These are phyloP conservation scores for Lasiosphaeria miniovina DNA, from an alignment of 495 filamentous ascomycete species.

Conservation along the genomic window DNA sequence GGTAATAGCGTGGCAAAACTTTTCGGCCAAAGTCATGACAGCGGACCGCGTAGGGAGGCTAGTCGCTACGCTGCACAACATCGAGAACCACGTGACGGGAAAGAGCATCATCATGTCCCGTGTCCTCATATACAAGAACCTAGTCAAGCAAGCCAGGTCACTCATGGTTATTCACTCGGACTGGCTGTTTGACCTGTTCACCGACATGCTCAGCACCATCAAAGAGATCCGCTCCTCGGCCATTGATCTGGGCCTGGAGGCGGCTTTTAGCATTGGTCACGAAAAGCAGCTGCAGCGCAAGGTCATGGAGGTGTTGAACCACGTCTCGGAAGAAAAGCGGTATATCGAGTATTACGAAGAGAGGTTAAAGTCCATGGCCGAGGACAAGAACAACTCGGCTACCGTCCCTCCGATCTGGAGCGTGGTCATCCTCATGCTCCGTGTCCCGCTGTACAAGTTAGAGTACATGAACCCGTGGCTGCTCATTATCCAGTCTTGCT, in stretches of 20 bases:
- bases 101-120: slow-evolving; percentile 72
- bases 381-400: slow-evolving; percentile 56
- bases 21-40: slow-evolving; percentile 70
- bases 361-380: slow-evolving; percentile 67
- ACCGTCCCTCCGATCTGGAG: slow-evolving; percentile 90
- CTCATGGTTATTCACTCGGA: slow-evolving; percentile 62
- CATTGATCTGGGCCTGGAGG: slow-evolving; percentile 66
- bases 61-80: slow-evolving; percentile 61
- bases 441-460: slow-evolving; percentile 68
- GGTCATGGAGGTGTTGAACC: slow-evolving; percentile 63
- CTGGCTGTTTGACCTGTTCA: slow-evolving; percentile 81
- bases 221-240: slow-evolving; percentile 74
- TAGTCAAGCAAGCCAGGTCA: slow-evolving; percentile 64
- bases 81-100: slow-evolving; percentile 72
- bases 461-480: slow-evolving; percentile 70
- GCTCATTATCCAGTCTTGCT: slow-evolving; percentile 71
- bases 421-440: slow-evolving; percentile 70
- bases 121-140: slow-evolving; percentile 69
- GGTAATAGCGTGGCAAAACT: slow-evolving; percentile 72
- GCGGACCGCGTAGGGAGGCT: slow-evolving; percentile 62
- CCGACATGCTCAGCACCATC: slow-evolving; percentile 71
- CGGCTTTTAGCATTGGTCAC: slow-evolving; percentile 60
- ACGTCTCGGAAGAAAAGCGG: slow-evolving; percentile 50
- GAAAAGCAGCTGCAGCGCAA: slow-evolving; percentile 61
- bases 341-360: slow-evolving; percentile 63